Evolutionary conservation across 192 early-diverging fungal species (phyloP).

Genomic region (Entomortierella beljakovae): DNA sequence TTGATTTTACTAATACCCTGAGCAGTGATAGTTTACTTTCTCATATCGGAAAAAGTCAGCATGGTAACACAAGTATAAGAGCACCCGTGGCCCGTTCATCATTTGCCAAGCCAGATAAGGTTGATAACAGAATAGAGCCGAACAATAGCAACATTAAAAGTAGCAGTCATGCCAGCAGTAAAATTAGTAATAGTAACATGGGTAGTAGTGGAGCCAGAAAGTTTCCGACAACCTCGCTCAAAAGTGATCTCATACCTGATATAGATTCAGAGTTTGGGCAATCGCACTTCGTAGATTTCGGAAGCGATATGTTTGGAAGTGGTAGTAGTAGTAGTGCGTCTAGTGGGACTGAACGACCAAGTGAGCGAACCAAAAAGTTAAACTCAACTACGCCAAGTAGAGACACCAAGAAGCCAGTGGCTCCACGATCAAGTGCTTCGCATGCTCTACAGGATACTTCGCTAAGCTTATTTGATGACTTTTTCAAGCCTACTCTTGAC

Average conservation of each 20-base stretch:
- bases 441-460: slow-evolving; percentile 3
- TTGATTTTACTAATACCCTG: slow-evolving; percentile 16
- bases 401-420: background rate
- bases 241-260: background rate
- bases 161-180: background rate
- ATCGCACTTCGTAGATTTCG: slow-evolving; percentile 29
- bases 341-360: background rate
- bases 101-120: slow-evolving; percentile 10
- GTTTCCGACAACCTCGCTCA: background rate
- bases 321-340: background rate
- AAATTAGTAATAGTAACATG: background rate
- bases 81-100: slow-evolving; percentile 10
- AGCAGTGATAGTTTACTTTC: background rate
- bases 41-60: background rate
- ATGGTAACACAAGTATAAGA: slow-evolving; percentile 28
- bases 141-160: slow-evolving; percentile 1
- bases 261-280: background rate
- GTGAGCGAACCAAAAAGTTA: slow-evolving; percentile 1
- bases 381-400: background rate
- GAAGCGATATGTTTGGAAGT: background rate
- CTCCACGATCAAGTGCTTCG: background rate
- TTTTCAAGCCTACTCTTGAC: slow-evolving; percentile 33
- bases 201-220: slow-evolving; percentile 2
- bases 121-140: slow-evolving; percentile 22
- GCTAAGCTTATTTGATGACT: slow-evolving; percentile 29